These are phyloP conservation scores for Trichoderma virens DNA, from an alignment of 495 filamentous ascomycete species.

Conservation along the genomic window DNA sequence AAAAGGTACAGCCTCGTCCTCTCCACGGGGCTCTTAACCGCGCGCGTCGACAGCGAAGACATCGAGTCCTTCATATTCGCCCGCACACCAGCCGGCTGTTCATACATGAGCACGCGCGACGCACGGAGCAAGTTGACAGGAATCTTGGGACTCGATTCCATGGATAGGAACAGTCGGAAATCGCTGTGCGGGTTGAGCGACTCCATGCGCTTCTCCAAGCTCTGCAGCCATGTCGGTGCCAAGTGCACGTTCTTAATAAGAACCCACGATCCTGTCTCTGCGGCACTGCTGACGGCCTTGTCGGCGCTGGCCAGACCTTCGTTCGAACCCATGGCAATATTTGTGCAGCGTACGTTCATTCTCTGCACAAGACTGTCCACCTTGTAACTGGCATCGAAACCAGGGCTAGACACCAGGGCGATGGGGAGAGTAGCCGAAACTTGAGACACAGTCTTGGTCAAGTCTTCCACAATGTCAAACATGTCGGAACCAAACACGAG, in stretches of 20 bases:
- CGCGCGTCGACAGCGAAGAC: conserved; percentile 68
- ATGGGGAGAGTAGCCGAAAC: conserved; percentile 80
- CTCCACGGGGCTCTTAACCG: conserved; percentile 79
- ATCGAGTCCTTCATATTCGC: conserved; percentile 99
- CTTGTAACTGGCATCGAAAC: conserved; percentile 98
- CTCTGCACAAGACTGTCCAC: conserved; percentile 90
- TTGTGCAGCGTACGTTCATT: conserved; percentile 72
- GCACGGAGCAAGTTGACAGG: conserved; percentile 92
- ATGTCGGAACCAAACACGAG: conserved; percentile 80
- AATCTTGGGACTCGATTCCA: conserved; percentile 96
- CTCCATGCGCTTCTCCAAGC: conserved; percentile 91
- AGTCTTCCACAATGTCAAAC: conserved; percentile 72
- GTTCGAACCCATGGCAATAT: conserved; percentile 98
- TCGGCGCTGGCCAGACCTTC: conserved; percentile 88
- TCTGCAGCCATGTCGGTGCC: conserved; percentile 91
- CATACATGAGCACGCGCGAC: conserved; percentile 92
- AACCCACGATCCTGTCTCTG: conserved; percentile 90
- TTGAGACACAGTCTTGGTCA: conserved; percentile 76
- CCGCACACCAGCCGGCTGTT: conserved; percentile 91
- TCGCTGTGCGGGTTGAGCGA: conserved; percentile 89
- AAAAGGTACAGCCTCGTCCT: conserved; percentile 85
- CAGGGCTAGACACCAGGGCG: conserved; percentile 84
- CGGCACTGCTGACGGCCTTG: conserved; percentile 89
- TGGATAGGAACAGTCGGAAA: conserved; percentile 93
- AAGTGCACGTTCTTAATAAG: conserved; percentile 98